Base-by-base conservation (phyloP, 768 basidiomycete genomes). In the Lenzites betulinus region DNA sequence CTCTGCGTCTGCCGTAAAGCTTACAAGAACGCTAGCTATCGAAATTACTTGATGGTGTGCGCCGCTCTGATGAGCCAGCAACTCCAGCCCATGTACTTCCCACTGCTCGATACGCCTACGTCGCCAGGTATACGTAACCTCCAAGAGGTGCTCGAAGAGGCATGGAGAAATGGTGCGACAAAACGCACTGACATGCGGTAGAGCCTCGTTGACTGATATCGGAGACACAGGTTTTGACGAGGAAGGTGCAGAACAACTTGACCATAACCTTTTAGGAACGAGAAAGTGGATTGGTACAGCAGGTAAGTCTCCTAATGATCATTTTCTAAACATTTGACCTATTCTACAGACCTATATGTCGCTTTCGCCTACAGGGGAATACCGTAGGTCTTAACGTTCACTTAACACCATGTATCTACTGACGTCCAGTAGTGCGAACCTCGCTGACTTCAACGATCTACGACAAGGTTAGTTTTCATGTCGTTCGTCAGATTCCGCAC, bases 11-110 rank as follows among this genome's bases (percentile, higher is more conserved):
- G 7, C 22, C 7, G 38, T 54, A 1, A 35, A 28, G 30, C 30
- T 33, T 5, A 33, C 30, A 3, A 30, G 20, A 5, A 18, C 16
- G 7, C 28, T 59, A 93, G 92, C 25, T 93, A 94, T 69, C 87
- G 90, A 22, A 93, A 92, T 70, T 93, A 88, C 66, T 65, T 91
- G 64, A 93, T 94, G 87, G 77, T 82, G 9, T 93, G 90, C 69
- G 77, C 86, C 2, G 81, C 83, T 6, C 79, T 94, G 22, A 85
- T 90, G 81, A 81, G 79, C 50, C 92, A 94, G 69, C 72, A 73
- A 53, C 57, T 71, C 13, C 88, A 90, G 68, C 81, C 83, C 1
- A 56, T 80, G 56, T 94, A 93, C 71, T 82, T 81, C 57, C 74
- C 82, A 1, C 74, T 87, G 18, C 76, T 93, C 2, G 82, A 85